phyloP scores from a whole-genome alignment of 1,284 basidiomycete species.

The Hemileccinum hortonii region DNA sequence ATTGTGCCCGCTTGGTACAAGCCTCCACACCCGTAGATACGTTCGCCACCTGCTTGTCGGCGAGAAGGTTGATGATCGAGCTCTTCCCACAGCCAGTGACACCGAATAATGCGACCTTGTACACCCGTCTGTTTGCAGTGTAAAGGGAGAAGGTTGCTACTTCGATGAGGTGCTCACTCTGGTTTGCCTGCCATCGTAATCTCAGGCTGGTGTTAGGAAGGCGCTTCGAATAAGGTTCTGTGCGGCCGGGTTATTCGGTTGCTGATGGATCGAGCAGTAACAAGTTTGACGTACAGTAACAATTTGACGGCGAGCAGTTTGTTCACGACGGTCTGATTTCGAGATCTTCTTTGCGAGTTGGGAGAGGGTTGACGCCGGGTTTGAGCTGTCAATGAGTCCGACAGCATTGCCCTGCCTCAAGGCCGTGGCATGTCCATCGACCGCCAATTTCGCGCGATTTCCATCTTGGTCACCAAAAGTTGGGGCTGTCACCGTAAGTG shows the following conservation, averaged over 20 bases:
- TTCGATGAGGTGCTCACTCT: conserved; percentile 18
- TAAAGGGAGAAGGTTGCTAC: neutral
- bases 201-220: neutral
- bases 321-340: neutral
- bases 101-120: conserved; percentile 28
- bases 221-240: neutral
- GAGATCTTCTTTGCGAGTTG: neutral
- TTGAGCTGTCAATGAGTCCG: conserved; percentile 3
- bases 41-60: conserved; percentile 16
- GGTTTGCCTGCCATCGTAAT: conserved; percentile 5
- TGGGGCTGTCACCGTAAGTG: neutral
- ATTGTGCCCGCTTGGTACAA: conserved; percentile 29
- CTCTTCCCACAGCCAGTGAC: conserved; percentile 30
- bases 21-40: conserved; percentile 25
- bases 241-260: neutral
- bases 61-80: conserved; percentile 30
- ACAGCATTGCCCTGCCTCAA: conserved; percentile 17
- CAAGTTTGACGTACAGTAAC: conserved; percentile 8
- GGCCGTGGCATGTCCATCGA: conserved; percentile 4
- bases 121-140: conserved; percentile 18
- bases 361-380: neutral
- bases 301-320: neutral
- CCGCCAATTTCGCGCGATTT: conserved; percentile 13
- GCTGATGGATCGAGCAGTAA: neutral
- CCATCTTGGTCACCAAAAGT: conserved; percentile 12